Evolutionary conservation across 257 asterid genomes (phyloP), one percentile per base, ranked within the genome.

Genomic region (Lithospermum erythrorhizon): DNA sequence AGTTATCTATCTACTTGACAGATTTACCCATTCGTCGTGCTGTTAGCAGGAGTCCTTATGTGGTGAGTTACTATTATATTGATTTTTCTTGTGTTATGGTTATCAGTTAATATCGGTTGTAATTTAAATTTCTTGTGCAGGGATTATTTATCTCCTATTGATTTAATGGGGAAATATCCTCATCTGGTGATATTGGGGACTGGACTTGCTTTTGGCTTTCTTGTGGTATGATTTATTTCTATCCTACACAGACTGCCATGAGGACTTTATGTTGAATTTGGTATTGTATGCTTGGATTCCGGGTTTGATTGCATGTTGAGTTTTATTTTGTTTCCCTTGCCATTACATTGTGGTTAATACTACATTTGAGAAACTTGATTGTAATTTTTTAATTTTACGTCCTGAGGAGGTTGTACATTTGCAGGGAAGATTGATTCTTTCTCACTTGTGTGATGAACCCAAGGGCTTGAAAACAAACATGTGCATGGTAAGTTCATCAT

Each of bases 371-470:
- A 11, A 18, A 19, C 23, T 53, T 53, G 16, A 19, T 52, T 6
- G 20, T 15, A 52, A 52, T 19, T n/a, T 53, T 13, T 17, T 9
- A 20, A 4, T n/a, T 56, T 21, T 20, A 71, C 61, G 65, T 57
- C 53, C 66, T 65, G 55, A 45, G 68, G 66, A 21, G 37, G 53
- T 65, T 47, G 48, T 68, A 69, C 19, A 74, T 76, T 74, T 72
- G 68, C 86, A 90, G 97, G 97, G 97, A 78, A 81, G 97, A 75
- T 71, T 90, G 96, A 83, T 90, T 75, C 79, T 90, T 35, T 85
- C 97, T 62, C 97, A 87, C 78, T 75, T 90, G 55, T 90, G 96
- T 65, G 97, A 90, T 70, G 97, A 90, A 81, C 97, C 97, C 29
- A 90, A 84, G 84, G 97, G 97, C 68, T 78, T 90, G 81, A 90